Evolutionary conservation across 1,139 yeast species (phyloP).

Genomic region (Suhomyces taliae): DNA sequence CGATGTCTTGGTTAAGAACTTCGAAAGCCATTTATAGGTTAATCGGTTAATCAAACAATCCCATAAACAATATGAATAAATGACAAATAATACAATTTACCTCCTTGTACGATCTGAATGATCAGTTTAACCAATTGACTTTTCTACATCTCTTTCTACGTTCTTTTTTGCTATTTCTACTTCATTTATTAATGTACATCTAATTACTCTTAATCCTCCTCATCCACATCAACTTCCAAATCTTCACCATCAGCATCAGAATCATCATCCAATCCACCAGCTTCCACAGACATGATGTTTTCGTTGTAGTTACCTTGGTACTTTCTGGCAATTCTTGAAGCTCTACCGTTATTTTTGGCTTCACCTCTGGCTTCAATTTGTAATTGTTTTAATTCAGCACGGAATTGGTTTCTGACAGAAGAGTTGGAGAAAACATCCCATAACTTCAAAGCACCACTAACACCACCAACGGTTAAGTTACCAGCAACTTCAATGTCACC

Average conservation of each 20-base stretch:
- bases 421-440: constrained; percentile 90
- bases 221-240: constrained; percentile 29
- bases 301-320: constrained; percentile 54
- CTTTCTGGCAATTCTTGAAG: constrained; percentile 74
- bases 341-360: constrained; percentile 55
- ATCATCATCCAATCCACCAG: constrained; percentile 57
- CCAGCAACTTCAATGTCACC: constrained; percentile 88
- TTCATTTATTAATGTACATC: background rate
- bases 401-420: constrained; percentile 72
- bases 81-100: background rate
- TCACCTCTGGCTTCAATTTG: constrained; percentile 58
- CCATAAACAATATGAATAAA: background rate
- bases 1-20: constrained; percentile 32
- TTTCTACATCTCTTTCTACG: background rate
- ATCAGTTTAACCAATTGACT: background rate
- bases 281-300: constrained; percentile 59
- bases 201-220: constrained; percentile 12
- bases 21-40: constrained; percentile 18
- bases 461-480: constrained; percentile 84
- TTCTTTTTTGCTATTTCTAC: background rate
- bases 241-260: constrained; percentile 57
- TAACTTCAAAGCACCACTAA: constrained; percentile 76
- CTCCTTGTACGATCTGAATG: too few species aligned
- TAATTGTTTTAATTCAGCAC: constrained; percentile 52
- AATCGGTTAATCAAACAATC: background rate